Percentiles rank a stretch among this genome's conserved stretches.
phyloP scores from a whole-genome alignment of 768 basidiomycete genomes.

The Pleurotus tuber-regium region DNA sequence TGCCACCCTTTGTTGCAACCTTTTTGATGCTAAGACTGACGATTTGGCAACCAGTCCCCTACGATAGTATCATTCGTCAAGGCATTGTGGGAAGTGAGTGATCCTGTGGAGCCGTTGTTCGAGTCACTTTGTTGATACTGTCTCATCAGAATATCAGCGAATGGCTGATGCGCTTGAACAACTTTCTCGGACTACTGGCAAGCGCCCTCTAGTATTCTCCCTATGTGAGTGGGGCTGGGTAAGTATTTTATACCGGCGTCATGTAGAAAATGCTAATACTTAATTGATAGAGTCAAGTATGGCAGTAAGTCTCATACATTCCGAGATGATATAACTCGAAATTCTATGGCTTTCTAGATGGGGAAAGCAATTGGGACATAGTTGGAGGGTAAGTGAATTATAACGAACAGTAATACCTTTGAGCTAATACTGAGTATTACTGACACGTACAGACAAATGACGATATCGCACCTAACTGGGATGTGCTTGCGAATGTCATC shows the following conservation, averaged over 20 bases:
- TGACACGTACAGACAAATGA: background rate
- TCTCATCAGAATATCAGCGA: slow-evolving; percentile 48
- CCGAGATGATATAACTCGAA: background rate
- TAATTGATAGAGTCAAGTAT: slow-evolving; percentile 8
- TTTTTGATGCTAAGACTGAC: too few species aligned
- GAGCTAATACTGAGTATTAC: background rate
- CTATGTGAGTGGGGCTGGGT: slow-evolving; percentile 70
- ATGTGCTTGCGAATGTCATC: slow-evolving; percentile 1
- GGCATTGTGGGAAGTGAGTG: slow-evolving; percentile 54
- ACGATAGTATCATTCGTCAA: slow-evolving; percentile 52
- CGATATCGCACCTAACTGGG: slow-evolving; percentile 9
- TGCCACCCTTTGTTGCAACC: background rate
- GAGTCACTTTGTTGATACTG: background rate
- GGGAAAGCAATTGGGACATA: slow-evolving; percentile 58
- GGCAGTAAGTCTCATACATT: background rate
- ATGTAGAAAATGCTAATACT: too few species aligned
- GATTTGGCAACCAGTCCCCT: slow-evolving; percentile 51
- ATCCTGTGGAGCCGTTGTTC: background rate
- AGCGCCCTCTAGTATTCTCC: slow-evolving; percentile 52
- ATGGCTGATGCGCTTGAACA: slow-evolving; percentile 60
- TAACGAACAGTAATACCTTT: too few species aligned
- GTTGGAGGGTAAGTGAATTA: slow-evolving; percentile 59
- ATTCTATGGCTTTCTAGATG: slow-evolving; percentile 29
- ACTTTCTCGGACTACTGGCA: slow-evolving; percentile 42
- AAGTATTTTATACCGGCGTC: too few species aligned